phyloP scores from a whole-genome alignment of 352 stramenopile genomes.

The Pythium brassicae region DNA sequence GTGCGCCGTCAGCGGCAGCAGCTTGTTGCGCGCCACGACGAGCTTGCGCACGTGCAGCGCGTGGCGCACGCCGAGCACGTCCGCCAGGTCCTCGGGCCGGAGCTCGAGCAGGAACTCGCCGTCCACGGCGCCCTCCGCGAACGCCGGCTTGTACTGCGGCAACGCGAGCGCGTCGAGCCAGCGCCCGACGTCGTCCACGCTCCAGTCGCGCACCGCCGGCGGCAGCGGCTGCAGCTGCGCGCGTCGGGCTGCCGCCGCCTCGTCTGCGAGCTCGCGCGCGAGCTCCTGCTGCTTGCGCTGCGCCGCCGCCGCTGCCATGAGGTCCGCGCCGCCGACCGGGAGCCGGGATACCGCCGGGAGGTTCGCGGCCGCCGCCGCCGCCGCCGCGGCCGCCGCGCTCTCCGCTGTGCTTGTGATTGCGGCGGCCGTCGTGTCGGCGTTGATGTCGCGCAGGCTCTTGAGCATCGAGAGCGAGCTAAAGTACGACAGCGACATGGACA shows the following conservation, averaged over 20 bases:
- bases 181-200: slow-evolving; percentile 86
- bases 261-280: slow-evolving; percentile 39
- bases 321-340: slow-evolving; percentile 55
- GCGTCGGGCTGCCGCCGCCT: slow-evolving; percentile 60
- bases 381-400: slow-evolving; percentile 82
- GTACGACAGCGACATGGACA: slow-evolving; percentile 94
- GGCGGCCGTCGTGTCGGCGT: slow-evolving; percentile 87
- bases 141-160: slow-evolving; percentile 88
- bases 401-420: slow-evolving; percentile 87
- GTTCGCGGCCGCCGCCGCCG: slow-evolving; percentile 83
- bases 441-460: slow-evolving; percentile 92
- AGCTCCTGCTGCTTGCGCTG: slow-evolving; percentile 80
- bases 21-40: slow-evolving; percentile 79
- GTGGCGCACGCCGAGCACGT: slow-evolving; percentile 89
- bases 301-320: slow-evolving; percentile 44
- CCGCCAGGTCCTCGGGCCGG: slow-evolving; percentile 85
- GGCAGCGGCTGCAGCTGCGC: slow-evolving; percentile 62
- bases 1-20: slow-evolving; percentile 75
- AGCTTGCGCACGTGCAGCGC: slow-evolving; percentile 92
- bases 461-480: slow-evolving; percentile 95
- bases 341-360: slow-evolving; percentile 77
- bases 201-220: slow-evolving; percentile 73
- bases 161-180: slow-evolving; percentile 92
- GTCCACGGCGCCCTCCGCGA: slow-evolving; percentile 88
- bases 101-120: slow-evolving; percentile 92